A percentile compares a stretch with the other conserved stretches of the same genome.
Conservation (phyloP, 495 filamentous ascomycete species). For the Tuber melanosporum region DNA sequence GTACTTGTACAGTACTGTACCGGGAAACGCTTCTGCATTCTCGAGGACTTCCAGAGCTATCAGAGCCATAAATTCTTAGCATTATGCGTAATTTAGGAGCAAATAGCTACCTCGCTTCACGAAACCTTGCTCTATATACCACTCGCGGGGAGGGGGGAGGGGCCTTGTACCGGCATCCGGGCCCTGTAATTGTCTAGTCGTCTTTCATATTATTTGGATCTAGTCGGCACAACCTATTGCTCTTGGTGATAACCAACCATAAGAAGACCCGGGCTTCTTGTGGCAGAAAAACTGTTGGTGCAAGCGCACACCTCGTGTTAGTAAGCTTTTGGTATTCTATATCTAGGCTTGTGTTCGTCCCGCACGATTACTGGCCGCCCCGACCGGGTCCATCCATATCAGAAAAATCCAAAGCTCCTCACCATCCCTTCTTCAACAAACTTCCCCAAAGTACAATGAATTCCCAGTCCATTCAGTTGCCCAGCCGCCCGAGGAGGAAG, state of each 20-base stretch:
- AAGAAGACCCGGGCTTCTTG: not conserved
- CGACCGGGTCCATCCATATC: not conserved
- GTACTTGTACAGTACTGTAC: too few species aligned
- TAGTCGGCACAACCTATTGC: not conserved
- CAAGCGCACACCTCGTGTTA: not conserved
- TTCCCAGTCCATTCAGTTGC: too few species aligned
- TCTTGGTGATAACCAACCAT: not conserved
- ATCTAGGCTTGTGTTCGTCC: not conserved
- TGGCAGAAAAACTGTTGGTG: not conserved
- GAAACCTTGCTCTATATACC: not conserved
- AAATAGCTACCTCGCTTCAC: not conserved
- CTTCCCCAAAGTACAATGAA: not conserved
- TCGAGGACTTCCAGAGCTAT: not conserved
- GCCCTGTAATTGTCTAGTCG: not conserved
- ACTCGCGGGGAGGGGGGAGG: too few species aligned
- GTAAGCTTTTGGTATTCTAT: not conserved
- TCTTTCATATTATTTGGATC: not conserved
- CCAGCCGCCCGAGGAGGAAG: too few species aligned
- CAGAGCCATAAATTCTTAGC: not conserved
- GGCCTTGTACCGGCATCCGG: not conserved
- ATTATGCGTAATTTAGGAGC: not conserved
- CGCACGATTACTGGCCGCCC: not conserved
- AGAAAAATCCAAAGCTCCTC: not conserved
- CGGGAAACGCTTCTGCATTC: not conserved
- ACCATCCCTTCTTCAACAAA: not conserved